These are phyloP conservation scores for Primulina huaijiensis DNA, from an alignment of 257 asterid genomes.

Conservation along the genomic window DNA sequence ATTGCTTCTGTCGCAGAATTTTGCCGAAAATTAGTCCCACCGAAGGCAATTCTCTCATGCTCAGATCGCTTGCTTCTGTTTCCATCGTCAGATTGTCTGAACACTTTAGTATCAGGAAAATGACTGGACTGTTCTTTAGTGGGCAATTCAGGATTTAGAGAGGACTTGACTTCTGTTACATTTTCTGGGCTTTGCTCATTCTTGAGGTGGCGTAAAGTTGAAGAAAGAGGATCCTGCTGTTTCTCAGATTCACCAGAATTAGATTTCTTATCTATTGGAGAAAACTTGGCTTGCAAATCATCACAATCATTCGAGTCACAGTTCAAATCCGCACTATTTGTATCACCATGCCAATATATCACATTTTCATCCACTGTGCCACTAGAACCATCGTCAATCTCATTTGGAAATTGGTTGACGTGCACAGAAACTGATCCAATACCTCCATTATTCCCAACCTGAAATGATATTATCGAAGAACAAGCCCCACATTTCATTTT, in stretches of 20 bases:
- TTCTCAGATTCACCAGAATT: conserved; percentile 42
- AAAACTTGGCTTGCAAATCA: conserved; percentile 26
- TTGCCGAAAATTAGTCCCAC: conserved; percentile 48
- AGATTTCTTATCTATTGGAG: conserved; percentile 39
- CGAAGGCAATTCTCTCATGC: conserved; percentile 38
- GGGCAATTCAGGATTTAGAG: conserved; percentile 33
- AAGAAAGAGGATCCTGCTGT: conserved; percentile 44
- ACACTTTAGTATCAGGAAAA: conserved; percentile 26
- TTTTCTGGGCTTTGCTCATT: conserved; percentile 46
- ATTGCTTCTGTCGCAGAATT: conserved; percentile 38
- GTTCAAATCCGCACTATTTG: conserved; percentile 33
- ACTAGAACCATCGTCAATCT: conserved; percentile 43
- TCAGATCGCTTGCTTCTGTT: conserved; percentile 48
- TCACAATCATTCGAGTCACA: conserved; percentile 35
- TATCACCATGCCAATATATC: conserved; percentile 41
- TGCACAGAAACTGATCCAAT: conserved; percentile 47
- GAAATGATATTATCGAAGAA: conserved; percentile 60
- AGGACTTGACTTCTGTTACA: conserved; percentile 26
- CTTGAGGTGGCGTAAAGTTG: conserved; percentile 48
- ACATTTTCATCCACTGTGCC: conserved; percentile 50
- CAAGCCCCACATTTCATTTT: conserved; percentile 85
- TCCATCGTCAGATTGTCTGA: conserved; percentile 37
- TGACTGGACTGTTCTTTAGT: conserved; percentile 24
- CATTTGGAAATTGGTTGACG: conserved; percentile 43
- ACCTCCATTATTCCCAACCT: conserved; percentile 50